Conservation (phyloP, 257 asterid genomes). For the Fraxinus cuspidata region DNA sequence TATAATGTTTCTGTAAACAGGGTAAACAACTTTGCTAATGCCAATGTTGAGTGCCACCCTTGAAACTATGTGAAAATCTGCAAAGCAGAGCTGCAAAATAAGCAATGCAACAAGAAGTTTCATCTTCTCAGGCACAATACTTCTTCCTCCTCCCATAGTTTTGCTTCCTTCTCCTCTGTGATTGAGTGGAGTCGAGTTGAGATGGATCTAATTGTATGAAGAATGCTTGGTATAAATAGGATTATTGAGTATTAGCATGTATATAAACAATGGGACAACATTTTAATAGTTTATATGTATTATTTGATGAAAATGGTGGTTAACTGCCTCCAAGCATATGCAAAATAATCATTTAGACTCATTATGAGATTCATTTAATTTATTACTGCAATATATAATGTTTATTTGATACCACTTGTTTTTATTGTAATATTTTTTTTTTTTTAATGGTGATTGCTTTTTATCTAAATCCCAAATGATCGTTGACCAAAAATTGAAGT, state of each 20-base stretch:
- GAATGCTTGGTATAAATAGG: background rate
- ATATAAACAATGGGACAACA: background rate
- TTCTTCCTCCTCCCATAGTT: slow-evolving; percentile 46
- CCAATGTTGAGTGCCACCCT: slow-evolving; percentile 86
- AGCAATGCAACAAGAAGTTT: slow-evolving; percentile 68
- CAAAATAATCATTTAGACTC: slow-evolving; percentile 46
- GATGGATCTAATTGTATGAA: background rate
- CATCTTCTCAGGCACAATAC: slow-evolving; percentile 47
- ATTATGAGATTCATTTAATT: slow-evolving; percentile 38
- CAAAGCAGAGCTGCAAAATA: slow-evolving; percentile 70
- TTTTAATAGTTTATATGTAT: slow-evolving; percentile 36
- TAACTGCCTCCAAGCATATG: slow-evolving; percentile 45
- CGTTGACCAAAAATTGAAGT: slow-evolving; percentile 59
- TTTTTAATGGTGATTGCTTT: slow-evolving; percentile 13
- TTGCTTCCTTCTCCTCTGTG: slow-evolving; percentile 17
- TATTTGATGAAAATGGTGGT: slow-evolving; percentile 38
- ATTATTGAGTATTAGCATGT: background rate
- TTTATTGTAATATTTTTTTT: background rate
- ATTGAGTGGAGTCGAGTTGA: background rate
- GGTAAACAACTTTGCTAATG: slow-evolving; percentile 83
- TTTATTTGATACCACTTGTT: slow-evolving; percentile 24
- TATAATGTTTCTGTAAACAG: slow-evolving; percentile 76
- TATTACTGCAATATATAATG: slow-evolving; percentile 37
- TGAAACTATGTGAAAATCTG: slow-evolving; percentile 87
- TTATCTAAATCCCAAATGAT: slow-evolving; percentile 37